Evolutionary conservation across 768 basidiomycete species (phyloP).

Genomic region (Saitozyma podzolica): DNA sequence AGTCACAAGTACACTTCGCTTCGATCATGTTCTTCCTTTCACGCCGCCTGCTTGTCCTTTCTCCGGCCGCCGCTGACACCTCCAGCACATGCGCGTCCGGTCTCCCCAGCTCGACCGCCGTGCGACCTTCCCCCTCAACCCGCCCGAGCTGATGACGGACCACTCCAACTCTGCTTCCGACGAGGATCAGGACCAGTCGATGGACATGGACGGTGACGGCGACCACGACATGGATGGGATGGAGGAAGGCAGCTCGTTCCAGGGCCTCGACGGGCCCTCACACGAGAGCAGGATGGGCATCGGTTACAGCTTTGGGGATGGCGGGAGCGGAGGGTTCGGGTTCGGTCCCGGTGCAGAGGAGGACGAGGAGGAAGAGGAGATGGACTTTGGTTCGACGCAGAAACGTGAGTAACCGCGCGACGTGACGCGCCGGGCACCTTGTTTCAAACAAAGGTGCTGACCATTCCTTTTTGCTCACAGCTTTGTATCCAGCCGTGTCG

Average conservation of each 20-base stretch:
- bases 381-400: constrained; percentile 3
- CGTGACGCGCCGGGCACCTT: background rate
- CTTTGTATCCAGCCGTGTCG: background rate
- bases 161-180: constrained; percentile 42
- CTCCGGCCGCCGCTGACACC: constrained; percentile 1
- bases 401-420: too few relatives aligned
- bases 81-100: constrained; percentile 35
- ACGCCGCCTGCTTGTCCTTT: background rate
- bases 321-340: constrained; percentile 39
- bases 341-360: constrained; percentile 46
- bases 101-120: constrained; percentile 30
- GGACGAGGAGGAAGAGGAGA: constrained; percentile 35
- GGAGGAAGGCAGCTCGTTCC: background rate
- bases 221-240: constrained; percentile 10
- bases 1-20: too few relatives aligned
- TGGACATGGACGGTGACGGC: constrained; percentile 22
- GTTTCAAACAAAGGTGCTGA: background rate
- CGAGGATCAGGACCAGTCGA: constrained; percentile 25
- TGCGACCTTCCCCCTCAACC: constrained; percentile 11
- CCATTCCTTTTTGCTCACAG: background rate
- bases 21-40: constrained; percentile 5
- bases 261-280: background rate
- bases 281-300: constrained; percentile 3
- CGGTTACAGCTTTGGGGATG: constrained; percentile 21
- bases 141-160: constrained; percentile 41